A percentile compares a stretch with the other conserved stretches of the same genome.
Evolutionary conservation across 352 stramenopile genomes (phyloP).

Genomic region (Bremia lactucae): DNA sequence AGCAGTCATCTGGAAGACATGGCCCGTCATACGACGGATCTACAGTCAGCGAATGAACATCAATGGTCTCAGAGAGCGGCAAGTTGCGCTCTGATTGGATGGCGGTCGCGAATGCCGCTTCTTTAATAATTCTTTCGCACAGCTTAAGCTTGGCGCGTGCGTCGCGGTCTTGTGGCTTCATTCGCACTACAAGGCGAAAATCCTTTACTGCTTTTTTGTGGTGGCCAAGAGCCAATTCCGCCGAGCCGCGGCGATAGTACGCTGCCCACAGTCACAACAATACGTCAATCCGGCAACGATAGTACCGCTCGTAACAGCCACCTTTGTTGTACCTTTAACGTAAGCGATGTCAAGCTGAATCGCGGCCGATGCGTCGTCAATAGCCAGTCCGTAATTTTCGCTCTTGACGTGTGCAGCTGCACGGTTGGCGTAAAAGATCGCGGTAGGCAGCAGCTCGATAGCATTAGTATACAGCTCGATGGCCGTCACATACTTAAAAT

Average conservation of each 20-base stretch:
- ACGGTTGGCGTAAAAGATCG: constrained; percentile 91
- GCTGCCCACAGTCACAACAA: constrained; percentile 16
- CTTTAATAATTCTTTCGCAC: constrained; percentile 95
- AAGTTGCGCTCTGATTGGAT: constrained; percentile 93
- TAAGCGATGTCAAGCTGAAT: constrained; percentile 92
- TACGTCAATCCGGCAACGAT: constrained; percentile 1
- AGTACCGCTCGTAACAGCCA: background rate
- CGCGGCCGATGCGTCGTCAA: constrained; percentile 91
- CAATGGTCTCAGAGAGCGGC: constrained; percentile 88
- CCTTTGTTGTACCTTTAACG: constrained; percentile 78
- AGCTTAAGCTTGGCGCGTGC: constrained; percentile 90
- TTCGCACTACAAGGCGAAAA: constrained; percentile 92
- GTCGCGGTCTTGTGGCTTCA: constrained; percentile 92
- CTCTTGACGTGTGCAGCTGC: constrained; percentile 96
- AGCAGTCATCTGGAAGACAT: constrained; percentile 42
- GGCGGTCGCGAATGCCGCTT: constrained; percentile 92
- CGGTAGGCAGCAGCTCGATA: constrained; percentile 80
- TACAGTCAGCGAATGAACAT: constrained; percentile 78
- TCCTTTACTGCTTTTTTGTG: constrained; percentile 96
- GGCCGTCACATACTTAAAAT: constrained; percentile 75
- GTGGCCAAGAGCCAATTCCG: constrained; percentile 92
- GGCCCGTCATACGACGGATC: constrained; percentile 75
- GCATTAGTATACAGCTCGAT: constrained; percentile 85
- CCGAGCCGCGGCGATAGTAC: constrained; percentile 97
- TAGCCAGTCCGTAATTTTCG: constrained; percentile 97